Evolutionary conservation across 1,139 yeast species (phyloP).

Genomic region (Saccharomyces pastorianus): DNA sequence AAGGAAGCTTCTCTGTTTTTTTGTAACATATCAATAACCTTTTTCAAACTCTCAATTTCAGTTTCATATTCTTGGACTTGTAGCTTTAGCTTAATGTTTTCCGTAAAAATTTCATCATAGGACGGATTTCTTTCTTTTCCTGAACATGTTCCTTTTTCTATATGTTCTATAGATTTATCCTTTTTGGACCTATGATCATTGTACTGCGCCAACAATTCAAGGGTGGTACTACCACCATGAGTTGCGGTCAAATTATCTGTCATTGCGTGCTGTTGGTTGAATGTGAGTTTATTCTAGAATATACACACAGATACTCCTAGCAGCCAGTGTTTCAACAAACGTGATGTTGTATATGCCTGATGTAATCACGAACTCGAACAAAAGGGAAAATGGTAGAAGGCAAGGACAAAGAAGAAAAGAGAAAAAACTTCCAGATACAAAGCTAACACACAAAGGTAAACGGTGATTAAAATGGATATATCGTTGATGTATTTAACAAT

Average conservation of each 20-base stretch:
- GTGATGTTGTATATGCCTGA: not conserved
- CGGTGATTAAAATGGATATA: not conserved
- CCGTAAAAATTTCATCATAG: constrained; percentile 29
- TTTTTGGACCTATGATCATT: constrained; percentile 13
- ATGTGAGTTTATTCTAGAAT: not conserved
- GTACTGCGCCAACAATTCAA: constrained; percentile 14
- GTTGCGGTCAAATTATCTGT: not conserved
- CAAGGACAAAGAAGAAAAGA: not conserved
- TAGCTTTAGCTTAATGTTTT: constrained; percentile 24
- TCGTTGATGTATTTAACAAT: not conserved
- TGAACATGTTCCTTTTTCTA: constrained; percentile 5
- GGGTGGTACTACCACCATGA: constrained; percentile 5
- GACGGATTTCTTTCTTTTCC: constrained; percentile 12
- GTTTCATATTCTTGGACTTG: constrained; percentile 22
- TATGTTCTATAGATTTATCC: constrained; percentile 11
- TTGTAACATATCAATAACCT: constrained; percentile 15
- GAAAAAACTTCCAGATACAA: not conserved
- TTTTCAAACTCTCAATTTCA: constrained; percentile 21
- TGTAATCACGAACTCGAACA: not conserved
- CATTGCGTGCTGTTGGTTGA: not conserved
- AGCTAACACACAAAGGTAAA: not conserved
- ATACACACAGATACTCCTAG: constrained; percentile 19
- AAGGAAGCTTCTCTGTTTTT: constrained; percentile 4
- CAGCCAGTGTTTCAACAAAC: not conserved
- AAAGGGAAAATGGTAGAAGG: not conserved